Base-by-base conservation (phyloP, 139 green algal genomes). In the Haematococcus sp. region DNA sequence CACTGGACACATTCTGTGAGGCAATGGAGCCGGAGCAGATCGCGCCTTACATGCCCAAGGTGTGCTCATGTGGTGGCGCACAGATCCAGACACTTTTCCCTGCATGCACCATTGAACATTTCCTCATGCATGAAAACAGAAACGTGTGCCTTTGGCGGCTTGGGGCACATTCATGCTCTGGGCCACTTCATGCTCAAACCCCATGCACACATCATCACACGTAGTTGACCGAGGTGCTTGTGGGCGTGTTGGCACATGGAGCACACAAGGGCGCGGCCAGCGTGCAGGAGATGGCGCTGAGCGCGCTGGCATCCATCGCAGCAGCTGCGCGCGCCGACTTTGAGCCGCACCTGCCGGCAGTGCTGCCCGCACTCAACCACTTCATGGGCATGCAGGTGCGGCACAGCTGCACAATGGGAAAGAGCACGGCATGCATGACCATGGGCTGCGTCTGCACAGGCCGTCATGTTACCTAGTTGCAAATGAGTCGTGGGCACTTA, bases 1-100 rank as follows among this genome's bases (percentile, higher is more conserved):
- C 90, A 13, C 75, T 95, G 31, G 87, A 91, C 55, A 76, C 89
- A 2, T 89, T 92, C 69, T 92, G 86, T 70, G 89, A 94, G 61
- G 76, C 81, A 44, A 69, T 94, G 46, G 84, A 83, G n/a, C 34
- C 65, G 4, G 67, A 80, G 43, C 78, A 90, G 67, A 86, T 94
- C 40, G 28, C 86, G 75, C 77, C 81, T 9, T 93, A 86, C 82
- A 80, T 86, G 71, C 56, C 71, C 3, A 66, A 74, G 60, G 51
- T 77, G 30, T 16, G 35, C 11, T 7, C 40, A 49, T 49, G n/a
- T n/a, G n/a, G n/a, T n/a, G n/a, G n/a, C n/a, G n/a, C n/a, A n/a
- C n/a, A n/a, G n/a, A n/a, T n/a, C n/a, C n/a, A n/a, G n/a, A n/a
- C n/a, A n/a, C n/a, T n/a, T n/a, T n/a, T n/a, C n/a, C n/a, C n/a